Evolutionary conservation across 225 moss, liverwort and hornwort species (phyloP).

Genomic region (Straminergon stramineum): DNA sequence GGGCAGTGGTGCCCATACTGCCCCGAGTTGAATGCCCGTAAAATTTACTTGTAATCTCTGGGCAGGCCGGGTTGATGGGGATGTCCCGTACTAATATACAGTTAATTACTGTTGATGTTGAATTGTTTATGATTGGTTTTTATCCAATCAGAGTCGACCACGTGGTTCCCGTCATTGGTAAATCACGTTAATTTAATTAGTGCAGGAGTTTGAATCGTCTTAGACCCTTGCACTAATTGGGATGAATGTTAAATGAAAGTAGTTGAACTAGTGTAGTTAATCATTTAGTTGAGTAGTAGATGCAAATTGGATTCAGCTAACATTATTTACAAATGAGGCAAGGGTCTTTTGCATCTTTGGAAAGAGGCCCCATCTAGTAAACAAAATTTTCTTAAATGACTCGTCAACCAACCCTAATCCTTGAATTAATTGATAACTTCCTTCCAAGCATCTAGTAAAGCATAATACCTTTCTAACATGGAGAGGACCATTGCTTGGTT

Average conservation of each 20-base stretch:
- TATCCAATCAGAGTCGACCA: not conserved
- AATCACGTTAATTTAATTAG: not conserved
- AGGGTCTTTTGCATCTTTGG: too few relatives aligned
- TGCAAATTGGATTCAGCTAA: not conserved
- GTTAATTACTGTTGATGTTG: not conserved
- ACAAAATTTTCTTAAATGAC: too few relatives aligned
- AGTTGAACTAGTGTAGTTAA: rapidly evolving
- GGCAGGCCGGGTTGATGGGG: not conserved
- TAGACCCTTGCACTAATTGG: not conserved
- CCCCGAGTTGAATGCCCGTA: not conserved
- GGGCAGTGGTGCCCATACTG: not conserved
- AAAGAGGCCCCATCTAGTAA: too few relatives aligned
- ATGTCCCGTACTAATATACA: not conserved
- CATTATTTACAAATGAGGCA: too few relatives aligned
- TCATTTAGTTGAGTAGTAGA: not conserved
- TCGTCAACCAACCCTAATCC: too few relatives aligned
- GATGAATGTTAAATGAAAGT: not conserved
- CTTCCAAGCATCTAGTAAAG: too few relatives aligned
- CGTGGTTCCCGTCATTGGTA: not conserved
- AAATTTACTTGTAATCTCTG: not conserved
- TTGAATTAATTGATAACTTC: too few relatives aligned
- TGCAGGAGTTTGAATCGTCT: not conserved
- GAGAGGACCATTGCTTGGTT: too few relatives aligned
- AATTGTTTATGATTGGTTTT: not conserved
- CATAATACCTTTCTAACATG: too few relatives aligned